Evolutionary conservation across 495 filamentous ascomycete genomes (phyloP), one percentile per base, ranked within the genome.

Genomic region (Penicillium fimorum): DNA sequence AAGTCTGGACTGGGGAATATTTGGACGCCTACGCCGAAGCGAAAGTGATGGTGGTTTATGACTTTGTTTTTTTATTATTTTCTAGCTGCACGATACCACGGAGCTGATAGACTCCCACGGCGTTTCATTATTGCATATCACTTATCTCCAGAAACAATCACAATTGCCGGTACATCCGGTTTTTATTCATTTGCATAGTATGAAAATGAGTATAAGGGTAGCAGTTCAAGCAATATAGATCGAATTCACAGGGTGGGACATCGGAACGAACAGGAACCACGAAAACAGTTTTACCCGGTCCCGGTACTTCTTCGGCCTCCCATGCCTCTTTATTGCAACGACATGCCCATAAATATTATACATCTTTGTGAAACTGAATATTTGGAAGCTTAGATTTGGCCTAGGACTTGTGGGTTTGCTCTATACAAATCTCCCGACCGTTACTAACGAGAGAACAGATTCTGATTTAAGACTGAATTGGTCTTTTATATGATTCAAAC

Each of bases 1-100:
- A 77, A 77, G 49, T 76, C 74, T 38, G 65, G 69, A 33, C 64
- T 82, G 53, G 76, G 73, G 57, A 78, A 79, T 67, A 71, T 77
- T 50, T 85, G 82, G 84, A 83, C 80, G 44, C 78, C 82, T 9
- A 84, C 81, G 43, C 77, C 82, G 45, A 73, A 59, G 56, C 67
- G 61, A 43, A 70, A 71, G 50, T 73, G 59, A 53, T 50, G 10
- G 30, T 47, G 40, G 37, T 24, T 47, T 22, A 60, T 50, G 60
- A 57, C 56, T 51, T 15, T 15, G 15, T 27, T 48, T 40, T 27
- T 27, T 29, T 13, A 17, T 41, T 17, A 17, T 41, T 17, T n/a
- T 43, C 43, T 43, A 42, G 25, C 17, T 32, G 37, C 25, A 46
- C 37, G 20, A 54, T 47, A 54, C 52, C 41, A 46, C 33, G 13